Conservation (phyloP, 768 basidiomycete genomes). For the Dacryopinax spathularia region DNA sequence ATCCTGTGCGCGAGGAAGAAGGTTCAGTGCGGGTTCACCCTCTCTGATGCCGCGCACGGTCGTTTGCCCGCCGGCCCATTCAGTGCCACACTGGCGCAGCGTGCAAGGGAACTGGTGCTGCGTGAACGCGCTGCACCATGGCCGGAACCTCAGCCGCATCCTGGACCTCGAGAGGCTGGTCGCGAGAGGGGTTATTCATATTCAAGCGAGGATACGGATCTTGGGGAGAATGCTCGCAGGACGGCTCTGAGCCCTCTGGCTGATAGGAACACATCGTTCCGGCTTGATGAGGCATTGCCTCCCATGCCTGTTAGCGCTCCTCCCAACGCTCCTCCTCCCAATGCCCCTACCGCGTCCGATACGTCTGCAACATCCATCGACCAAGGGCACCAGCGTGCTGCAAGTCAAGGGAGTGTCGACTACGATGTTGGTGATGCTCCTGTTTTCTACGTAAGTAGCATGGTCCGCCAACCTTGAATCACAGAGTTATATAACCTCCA, state of each 20-base stretch:
- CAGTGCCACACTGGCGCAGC: background rate
- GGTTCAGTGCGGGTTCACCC: background rate
- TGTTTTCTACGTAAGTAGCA: too few species aligned
- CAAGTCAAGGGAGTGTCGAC: too few species aligned
- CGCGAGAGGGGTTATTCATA: background rate
- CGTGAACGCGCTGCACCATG: background rate
- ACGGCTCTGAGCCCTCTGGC: background rate
- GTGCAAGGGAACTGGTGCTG: background rate
- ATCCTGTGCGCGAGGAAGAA: conserved; percentile 1
- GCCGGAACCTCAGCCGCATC: background rate
- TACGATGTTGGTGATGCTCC: too few species aligned
- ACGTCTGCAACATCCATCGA: too few species aligned
- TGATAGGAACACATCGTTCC: background rate
- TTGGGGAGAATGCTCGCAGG: background rate
- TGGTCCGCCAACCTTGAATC: too few species aligned
- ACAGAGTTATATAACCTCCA: background rate
- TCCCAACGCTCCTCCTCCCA: too few species aligned
- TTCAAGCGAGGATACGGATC: background rate
- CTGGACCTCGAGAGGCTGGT: background rate
- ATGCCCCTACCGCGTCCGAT: too few species aligned
- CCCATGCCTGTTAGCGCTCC: too few species aligned
- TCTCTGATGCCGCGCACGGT: background rate
- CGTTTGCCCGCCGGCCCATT: background rate
- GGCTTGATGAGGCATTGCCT: background rate
- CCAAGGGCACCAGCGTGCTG: too few species aligned